phyloP scores from a whole-genome alignment of 1,284 basidiomycete species.

The Afroboletus lepidellus region DNA sequence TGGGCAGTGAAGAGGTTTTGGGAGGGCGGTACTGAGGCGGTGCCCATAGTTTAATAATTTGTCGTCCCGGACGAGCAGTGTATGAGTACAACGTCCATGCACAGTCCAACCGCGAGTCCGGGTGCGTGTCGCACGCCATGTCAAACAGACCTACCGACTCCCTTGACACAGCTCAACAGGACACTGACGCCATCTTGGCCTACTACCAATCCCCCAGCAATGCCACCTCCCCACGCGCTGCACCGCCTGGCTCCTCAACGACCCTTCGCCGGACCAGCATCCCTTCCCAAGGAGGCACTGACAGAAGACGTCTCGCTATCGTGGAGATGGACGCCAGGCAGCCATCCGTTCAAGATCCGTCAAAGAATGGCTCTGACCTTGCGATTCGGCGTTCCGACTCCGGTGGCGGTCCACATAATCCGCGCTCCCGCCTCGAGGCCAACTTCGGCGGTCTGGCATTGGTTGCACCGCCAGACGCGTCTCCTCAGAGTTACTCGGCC shows the following conservation, averaged over 20 bases:
- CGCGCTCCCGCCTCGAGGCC: slow-evolving; percentile 44
- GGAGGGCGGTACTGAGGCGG: slow-evolving; percentile 24
- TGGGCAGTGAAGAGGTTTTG: too few species aligned
- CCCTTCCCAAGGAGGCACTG: slow-evolving; percentile 55
- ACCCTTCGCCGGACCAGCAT: slow-evolving; percentile 44
- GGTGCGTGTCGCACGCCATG: slow-evolving; percentile 17
- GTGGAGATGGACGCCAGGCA: slow-evolving; percentile 49
- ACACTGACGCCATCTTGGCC: slow-evolving; percentile 37
- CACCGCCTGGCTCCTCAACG: slow-evolving; percentile 21
- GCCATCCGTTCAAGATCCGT: slow-evolving; percentile 3
- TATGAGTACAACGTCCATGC: too few species aligned
- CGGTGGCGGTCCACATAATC: slow-evolving; percentile 28
- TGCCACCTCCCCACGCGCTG: slow-evolving; percentile 25
- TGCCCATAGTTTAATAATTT: slow-evolving; percentile 19
- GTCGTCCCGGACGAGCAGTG: slow-evolving; percentile 16
- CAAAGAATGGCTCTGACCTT: slow-evolving; percentile 30
- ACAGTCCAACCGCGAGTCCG: slow-evolving; percentile 1
- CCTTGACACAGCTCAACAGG: slow-evolving; percentile 16
- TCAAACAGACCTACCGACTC: slow-evolving; percentile 1
- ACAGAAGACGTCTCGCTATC: slow-evolving; percentile 65
- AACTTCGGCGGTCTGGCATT: slow-evolving; percentile 56
- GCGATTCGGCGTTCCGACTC: slow-evolving; percentile 25
- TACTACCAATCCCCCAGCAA: slow-evolving; percentile 39
- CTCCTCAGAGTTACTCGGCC: slow-evolving; percentile 49
- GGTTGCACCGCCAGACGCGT: slow-evolving; percentile 66